Base-by-base conservation (phyloP, 179 eudicot genomes). In the Beta corolliflora region DNA sequence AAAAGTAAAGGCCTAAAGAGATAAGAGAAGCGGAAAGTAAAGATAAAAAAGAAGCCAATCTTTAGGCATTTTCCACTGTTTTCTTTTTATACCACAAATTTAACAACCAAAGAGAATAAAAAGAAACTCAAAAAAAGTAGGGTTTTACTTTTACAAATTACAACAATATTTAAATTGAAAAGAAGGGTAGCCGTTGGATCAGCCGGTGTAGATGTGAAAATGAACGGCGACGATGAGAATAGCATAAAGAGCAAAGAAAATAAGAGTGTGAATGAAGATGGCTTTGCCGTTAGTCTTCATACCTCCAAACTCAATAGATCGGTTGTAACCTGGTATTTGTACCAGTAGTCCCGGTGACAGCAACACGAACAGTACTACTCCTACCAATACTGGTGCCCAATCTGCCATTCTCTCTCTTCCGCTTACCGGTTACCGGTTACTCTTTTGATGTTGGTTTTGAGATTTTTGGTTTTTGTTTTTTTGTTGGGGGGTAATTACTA, bases 261-360 rank as follows among this genome's bases (percentile, higher is more conserved):
- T 21, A 21, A 85, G 86, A 0, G 89, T 85, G 21, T 87, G 89
- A 56, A 87, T 13, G 29, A 87, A 87, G 59, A 87, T 83, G 31
- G 89, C 88, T 46, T 85, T 87, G 63, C 89, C 89, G 31, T 87
- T 85, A 18, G 89, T 87, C 84, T 87, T 85, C 89, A 87, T 80
- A 81, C 88, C 86, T 12, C 84, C 83, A 50, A 87, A 87, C 83
- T 87, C 89, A 29, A 87, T 46, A 11, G 88, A 55, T 23, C 88
- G 81, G 60, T 83, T 85, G 75, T 85, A 80, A 2, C 89, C 88
- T 3, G 89, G 89, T 11, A 87, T 56, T 77, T 85, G 88, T 23
- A 87, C 15, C 16, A 87, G 81, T 9, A 87, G 71, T 21, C 88
- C 88, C 73, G 88, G 88, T 61, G 76, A 73, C 0, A 85, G 70